phyloP scores from a whole-genome alignment of 495 filamentous ascomycete genomes.

The Thermothielavioides terrestris region DNA sequence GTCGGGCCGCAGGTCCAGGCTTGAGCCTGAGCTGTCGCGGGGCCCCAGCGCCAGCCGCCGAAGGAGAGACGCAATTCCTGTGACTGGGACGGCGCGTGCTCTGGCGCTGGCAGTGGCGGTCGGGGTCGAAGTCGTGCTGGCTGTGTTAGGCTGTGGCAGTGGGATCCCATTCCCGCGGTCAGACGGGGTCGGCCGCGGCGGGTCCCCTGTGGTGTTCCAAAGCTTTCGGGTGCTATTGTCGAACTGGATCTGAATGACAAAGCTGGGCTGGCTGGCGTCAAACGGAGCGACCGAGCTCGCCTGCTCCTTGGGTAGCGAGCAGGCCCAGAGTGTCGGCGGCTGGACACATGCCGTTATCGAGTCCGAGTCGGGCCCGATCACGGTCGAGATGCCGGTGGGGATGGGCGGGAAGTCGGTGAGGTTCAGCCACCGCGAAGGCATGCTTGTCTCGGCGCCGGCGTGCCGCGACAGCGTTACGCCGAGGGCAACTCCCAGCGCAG shows the following conservation, averaged over 20 bases:
- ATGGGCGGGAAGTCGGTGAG: slow-evolving; percentile 80
- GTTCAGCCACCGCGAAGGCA: slow-evolving; percentile 57
- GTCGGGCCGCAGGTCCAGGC: slow-evolving; percentile 25
- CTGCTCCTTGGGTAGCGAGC: slow-evolving; percentile 66
- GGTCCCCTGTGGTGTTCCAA: slow-evolving; percentile 33
- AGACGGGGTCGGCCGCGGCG: slow-evolving; percentile 20
- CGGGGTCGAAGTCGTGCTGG: slow-evolving; percentile 20
- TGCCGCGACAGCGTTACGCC: slow-evolving; percentile 52
- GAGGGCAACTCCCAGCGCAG: slow-evolving; percentile 52
- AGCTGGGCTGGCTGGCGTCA: slow-evolving; percentile 58
- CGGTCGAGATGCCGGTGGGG: slow-evolving; percentile 69
- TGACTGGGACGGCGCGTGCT: background rate
- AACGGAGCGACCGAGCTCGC: slow-evolving; percentile 53
- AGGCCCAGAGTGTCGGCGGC: slow-evolving; percentile 71
- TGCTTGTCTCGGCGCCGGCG: slow-evolving; percentile 24
- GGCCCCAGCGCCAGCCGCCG: background rate
- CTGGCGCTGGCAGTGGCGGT: slow-evolving; percentile 16
- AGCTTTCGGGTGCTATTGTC: slow-evolving; percentile 54
- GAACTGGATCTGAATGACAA: slow-evolving; percentile 70
- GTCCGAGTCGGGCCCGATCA: slow-evolving; percentile 54
- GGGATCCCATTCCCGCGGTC: background rate
- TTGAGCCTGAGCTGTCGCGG: slow-evolving; percentile 36
- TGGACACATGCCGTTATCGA: slow-evolving; percentile 56
- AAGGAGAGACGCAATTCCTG: slow-evolving; percentile 8
- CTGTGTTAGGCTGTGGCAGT: background rate